Percentiles rank a stretch among this genome's conserved stretches.
phyloP scores from a whole-genome alignment of 805 yeast genomes.

The Kluyveromyces nonfermentans region DNA sequence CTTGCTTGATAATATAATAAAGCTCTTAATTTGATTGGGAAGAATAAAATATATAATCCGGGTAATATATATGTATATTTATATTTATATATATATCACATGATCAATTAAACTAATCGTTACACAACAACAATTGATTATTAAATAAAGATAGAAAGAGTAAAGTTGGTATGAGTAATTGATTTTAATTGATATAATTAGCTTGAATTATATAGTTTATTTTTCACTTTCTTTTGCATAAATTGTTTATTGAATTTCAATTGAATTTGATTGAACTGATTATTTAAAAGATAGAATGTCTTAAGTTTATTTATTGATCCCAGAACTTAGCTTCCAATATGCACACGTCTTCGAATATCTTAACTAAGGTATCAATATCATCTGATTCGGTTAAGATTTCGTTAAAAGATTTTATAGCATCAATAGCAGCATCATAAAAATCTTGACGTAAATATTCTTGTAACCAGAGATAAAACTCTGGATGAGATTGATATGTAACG shows the following conservation, averaged over 20 bases:
- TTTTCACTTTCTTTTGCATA: not conserved
- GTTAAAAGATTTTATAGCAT: slow-evolving; percentile 44
- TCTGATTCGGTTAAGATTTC: slow-evolving; percentile 31
- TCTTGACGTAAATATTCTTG: slow-evolving; percentile 50
- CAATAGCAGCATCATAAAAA: slow-evolving; percentile 43
- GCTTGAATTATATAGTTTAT: no score
- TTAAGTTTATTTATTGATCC: slow-evolving; percentile 32
- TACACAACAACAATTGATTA: no score
- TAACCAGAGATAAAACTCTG: slow-evolving; percentile 43
- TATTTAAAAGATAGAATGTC: no score
- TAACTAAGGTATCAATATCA: slow-evolving; percentile 43
- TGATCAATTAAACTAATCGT: no score
- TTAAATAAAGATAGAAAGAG: no score
- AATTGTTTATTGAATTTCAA: not conserved
- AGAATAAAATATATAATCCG: not conserved
- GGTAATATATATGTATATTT: not conserved
- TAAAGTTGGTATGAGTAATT: no score
- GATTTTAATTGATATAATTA: no score
- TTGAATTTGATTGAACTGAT: no score
- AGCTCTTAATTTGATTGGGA: not conserved
- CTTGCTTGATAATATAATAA: no score
- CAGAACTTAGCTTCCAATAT: slow-evolving; percentile 59
- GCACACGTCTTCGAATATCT: slow-evolving; percentile 51
- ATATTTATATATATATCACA: no score
- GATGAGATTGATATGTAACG: slow-evolving; percentile 15